These are phyloP conservation scores for Bruguiera sexangula DNA, from an alignment of 345 rosid genomes.

Conservation along the genomic window DNA sequence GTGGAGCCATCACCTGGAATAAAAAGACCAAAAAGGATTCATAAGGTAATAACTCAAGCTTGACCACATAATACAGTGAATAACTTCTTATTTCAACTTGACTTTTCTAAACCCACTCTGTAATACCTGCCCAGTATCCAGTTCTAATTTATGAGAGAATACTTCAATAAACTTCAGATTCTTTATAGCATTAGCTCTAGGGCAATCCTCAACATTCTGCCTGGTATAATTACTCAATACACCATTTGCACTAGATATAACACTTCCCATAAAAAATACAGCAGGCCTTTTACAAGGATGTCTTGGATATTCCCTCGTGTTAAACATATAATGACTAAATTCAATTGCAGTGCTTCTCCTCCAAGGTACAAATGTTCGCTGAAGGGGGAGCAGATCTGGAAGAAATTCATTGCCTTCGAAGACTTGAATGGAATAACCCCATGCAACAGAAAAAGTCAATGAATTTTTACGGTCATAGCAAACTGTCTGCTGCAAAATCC, in stretches of 20 bases:
- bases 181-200: slow-evolving; percentile 38
- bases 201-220: slow-evolving; percentile 44
- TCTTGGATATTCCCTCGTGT: slow-evolving; percentile 63
- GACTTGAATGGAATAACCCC: slow-evolving; percentile 89
- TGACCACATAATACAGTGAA: not conserved
- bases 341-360: slow-evolving; percentile 50
- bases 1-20: slow-evolving; percentile 58
- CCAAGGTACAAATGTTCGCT: slow-evolving; percentile 75
- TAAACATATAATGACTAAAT: slow-evolving; percentile 58
- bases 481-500: slow-evolving; percentile 82
- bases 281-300: slow-evolving; percentile 64
- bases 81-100: not conserved
- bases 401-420: slow-evolving; percentile 67
- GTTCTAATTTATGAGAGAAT: slow-evolving; percentile 46
- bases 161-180: slow-evolving; percentile 46
- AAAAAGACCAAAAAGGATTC: not conserved
- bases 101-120: not conserved
- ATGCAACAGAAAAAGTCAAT: slow-evolving; percentile 68
- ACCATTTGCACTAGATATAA: slow-evolving; percentile 41
- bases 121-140: slow-evolving; percentile 55
- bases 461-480: slow-evolving; percentile 59
- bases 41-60: not conserved
- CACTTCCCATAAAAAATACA: slow-evolving; percentile 57
- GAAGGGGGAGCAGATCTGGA: slow-evolving; percentile 63
- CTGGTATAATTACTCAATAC: slow-evolving; percentile 57